phyloP scores from a whole-genome alignment of 2,329 filamentous ascomycete genomes.

The Hymenotorrendiella dingleyae region DNA sequence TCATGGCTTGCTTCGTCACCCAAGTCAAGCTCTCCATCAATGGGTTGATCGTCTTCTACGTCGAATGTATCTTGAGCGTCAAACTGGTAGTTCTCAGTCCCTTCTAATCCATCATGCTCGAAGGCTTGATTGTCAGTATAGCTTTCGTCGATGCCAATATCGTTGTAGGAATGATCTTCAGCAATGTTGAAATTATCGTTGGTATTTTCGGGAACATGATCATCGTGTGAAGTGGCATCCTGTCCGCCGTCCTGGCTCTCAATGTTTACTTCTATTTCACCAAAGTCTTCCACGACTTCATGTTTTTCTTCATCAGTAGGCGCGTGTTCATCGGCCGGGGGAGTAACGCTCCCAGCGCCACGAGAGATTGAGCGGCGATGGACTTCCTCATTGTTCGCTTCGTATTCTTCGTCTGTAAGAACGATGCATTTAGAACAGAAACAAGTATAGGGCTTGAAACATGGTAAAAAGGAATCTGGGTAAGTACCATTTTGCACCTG shows the following conservation, averaged over 20 bases:
- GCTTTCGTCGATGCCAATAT: no score
- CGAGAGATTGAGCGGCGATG: constrained; percentile 17
- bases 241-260: no score
- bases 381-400: constrained; percentile 19
- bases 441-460: constrained; percentile 20
- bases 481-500: constrained; percentile 23
- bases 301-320: background rate
- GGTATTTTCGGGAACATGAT: no score
- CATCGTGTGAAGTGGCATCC: no score
- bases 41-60: background rate
- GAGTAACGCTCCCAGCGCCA: background rate
- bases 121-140: no score
- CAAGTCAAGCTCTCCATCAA: constrained; percentile 1
- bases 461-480: constrained; percentile 22
- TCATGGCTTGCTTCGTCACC: background rate
- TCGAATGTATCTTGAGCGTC: background rate
- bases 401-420: constrained; percentile 21
- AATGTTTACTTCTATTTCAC: no score
- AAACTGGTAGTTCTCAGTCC: background rate
- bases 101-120: background rate
- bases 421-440: constrained; percentile 25
- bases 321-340: background rate
- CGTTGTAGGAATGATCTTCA: no score
- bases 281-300: background rate
- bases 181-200: no score